These are phyloP conservation scores for Arthroderma sp. DNA, from an alignment of 2,329 filamentous ascomycete genomes.

Conservation along the genomic window DNA sequence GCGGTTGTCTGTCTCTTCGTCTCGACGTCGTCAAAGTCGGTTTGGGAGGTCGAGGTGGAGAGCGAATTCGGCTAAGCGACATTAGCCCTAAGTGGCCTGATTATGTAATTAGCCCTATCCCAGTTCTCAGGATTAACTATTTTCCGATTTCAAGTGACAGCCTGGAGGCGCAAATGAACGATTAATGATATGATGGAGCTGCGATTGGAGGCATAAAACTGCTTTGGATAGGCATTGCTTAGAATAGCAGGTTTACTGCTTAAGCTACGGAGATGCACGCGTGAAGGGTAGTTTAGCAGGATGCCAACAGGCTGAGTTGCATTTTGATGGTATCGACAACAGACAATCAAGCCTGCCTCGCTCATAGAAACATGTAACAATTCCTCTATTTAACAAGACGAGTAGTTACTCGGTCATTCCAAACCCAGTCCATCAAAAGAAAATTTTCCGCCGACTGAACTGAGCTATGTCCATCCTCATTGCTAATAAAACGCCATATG, in stretches of 20 bases:
- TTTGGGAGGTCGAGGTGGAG: conserved; percentile 16
- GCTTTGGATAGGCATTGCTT: too few relatives aligned
- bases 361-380: background rate
- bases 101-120: conserved; percentile 8
- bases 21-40: conserved; percentile 9
- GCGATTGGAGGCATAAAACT: background rate
- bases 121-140: background rate
- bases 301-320: background rate
- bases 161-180: too few relatives aligned
- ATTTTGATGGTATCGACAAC: background rate
- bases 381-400: background rate
- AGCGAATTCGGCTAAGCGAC: conserved; percentile 34
- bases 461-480: background rate
- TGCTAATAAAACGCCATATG: background rate
- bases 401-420: background rate
- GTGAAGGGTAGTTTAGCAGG: background rate
- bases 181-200: background rate
- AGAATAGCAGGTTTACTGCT: too few relatives aligned
- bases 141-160: background rate
- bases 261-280: too few relatives aligned
- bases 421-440: background rate
- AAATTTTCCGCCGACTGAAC: background rate
- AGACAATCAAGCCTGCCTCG: background rate
- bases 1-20: conserved; percentile 13
- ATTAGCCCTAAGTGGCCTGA: conserved; percentile 24